These are phyloP conservation scores for Rhynchospora tenuis DNA, from an alignment of 176 grass and related monocot species.

Conservation along the genomic window DNA sequence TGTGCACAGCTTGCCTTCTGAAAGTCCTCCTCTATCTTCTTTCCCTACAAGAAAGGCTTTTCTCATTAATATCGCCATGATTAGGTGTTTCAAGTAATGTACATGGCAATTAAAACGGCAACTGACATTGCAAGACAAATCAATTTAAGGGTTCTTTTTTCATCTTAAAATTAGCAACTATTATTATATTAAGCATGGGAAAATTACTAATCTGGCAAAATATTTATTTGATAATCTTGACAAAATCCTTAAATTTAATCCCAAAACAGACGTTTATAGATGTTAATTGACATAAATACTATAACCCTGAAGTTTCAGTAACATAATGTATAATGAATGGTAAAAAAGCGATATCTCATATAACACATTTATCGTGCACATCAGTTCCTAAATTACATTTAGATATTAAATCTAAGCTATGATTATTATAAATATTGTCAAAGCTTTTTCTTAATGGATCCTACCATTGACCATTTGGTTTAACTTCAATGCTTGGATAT, in stretches of 20 bases:
- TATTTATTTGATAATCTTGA: background rate
- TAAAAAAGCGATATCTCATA: no score
- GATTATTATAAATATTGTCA: background rate
- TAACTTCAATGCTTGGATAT: background rate
- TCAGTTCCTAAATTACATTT: background rate
- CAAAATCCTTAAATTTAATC: background rate
- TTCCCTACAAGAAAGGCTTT: conserved; percentile 38
- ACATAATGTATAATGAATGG: background rate
- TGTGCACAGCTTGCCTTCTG: conserved; percentile 14
- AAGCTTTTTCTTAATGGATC: background rate
- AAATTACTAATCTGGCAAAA: background rate
- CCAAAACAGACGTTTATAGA: background rate
- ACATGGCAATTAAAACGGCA: background rate
- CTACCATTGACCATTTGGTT: background rate
- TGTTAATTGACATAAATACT: background rate
- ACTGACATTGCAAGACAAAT: background rate
- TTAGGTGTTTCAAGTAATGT: conserved; percentile 1
- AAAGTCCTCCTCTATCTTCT: conserved; percentile 27
- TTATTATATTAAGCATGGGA: background rate
- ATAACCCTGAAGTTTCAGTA: background rate
- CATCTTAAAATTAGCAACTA: background rate
- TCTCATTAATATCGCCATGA: background rate
- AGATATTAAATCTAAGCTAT: no score
- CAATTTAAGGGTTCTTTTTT: background rate
- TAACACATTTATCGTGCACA: background rate